Percentiles rank a stretch among this genome's conserved stretches.
Evolutionary conservation across 768 basidiomycete species (phyloP).

Genomic region (Pulveroboletus sp.): DNA sequence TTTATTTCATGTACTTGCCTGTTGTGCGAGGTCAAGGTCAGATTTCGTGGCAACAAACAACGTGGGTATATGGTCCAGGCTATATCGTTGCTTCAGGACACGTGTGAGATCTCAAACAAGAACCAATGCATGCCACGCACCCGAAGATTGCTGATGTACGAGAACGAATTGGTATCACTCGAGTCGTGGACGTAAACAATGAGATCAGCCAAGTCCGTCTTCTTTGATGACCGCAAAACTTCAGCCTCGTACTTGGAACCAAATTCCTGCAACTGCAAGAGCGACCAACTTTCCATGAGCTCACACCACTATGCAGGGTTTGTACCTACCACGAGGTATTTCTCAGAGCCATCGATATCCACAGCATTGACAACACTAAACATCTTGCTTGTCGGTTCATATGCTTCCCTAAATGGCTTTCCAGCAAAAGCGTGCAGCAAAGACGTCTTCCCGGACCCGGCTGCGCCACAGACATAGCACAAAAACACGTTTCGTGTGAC

Average conservation of each 20-base stretch:
- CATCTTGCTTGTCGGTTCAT: conserved; percentile 88
- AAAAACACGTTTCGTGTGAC: conserved; percentile 89
- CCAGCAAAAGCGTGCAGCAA: conserved; percentile 82
- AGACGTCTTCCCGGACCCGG: conserved; percentile 93
- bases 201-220: conserved; percentile 89
- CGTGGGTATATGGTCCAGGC: conserved; percentile 90
- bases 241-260: conserved; percentile 95
- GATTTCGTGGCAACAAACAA: conserved; percentile 99
- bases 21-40: conserved; percentile 93
- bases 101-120: conserved; percentile 13
- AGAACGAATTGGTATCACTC: conserved; percentile 98
- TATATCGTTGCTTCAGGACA: conserved; percentile 86
- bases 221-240: conserved; percentile 83
- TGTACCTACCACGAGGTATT: conserved; percentile 87
- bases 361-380: conserved; percentile 93
- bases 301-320: conserved; percentile 34
- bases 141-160: conserved; percentile 94
- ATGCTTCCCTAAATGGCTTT: conserved; percentile 69
- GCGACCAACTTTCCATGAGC: neutral
- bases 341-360: conserved; percentile 91
- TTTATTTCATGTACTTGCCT: conserved; percentile 46
- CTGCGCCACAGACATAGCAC: conserved; percentile 92
- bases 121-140: conserved; percentile 43
- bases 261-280: conserved; percentile 86
- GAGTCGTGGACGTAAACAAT: conserved; percentile 97